Evolutionary conservation across 139 green algal genomes (phyloP).

Genomic region (Protoeuglena noctilucae): DNA sequence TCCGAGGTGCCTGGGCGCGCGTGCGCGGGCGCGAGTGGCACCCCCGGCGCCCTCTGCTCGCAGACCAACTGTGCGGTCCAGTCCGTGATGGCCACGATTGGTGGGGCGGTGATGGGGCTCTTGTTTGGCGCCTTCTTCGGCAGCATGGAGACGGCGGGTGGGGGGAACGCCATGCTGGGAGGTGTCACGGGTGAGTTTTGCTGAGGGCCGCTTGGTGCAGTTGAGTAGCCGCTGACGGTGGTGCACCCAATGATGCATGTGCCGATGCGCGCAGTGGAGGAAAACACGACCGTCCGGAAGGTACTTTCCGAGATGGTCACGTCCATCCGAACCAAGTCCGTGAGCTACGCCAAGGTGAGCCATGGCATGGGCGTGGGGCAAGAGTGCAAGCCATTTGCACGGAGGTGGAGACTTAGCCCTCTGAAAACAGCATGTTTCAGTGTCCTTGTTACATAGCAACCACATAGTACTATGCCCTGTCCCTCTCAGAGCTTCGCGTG

Average conservation of each 20-base stretch:
- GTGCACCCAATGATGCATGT: neutral
- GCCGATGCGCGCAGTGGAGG: conserved; percentile 15
- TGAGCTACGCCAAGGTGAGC: conserved; percentile 18
- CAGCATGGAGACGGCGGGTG: conserved; percentile 27
- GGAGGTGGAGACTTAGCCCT: conserved; percentile 10
- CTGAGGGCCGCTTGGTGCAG: conserved; percentile 16
- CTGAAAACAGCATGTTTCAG: neutral
- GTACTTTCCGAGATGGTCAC: conserved; percentile 27
- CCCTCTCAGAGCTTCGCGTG: conserved; percentile 55
- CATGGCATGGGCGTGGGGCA: conserved; percentile 25
- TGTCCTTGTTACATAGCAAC: neutral
- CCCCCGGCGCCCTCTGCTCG: no score
- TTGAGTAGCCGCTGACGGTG: conserved; percentile 12
- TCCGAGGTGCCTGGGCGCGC: no score
- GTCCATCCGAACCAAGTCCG: conserved; percentile 30
- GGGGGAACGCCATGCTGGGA: conserved; percentile 8
- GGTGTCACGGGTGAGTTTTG: conserved; percentile 17
- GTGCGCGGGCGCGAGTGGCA: no score
- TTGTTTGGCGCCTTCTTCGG: conserved; percentile 75
- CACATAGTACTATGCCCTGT: neutral
- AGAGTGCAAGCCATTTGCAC: conserved; percentile 20
- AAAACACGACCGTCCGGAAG: conserved; percentile 14
- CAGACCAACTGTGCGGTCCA: conserved; percentile 82
- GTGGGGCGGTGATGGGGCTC: conserved; percentile 52
- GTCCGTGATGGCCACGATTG: conserved; percentile 48